A percentile compares a stretch with the other conserved stretches of the same genome.
These are phyloP conservation scores for Aspergillus sclerotiicarbonarius DNA, from an alignment of 495 filamentous ascomycete species.

Conservation along the genomic window DNA sequence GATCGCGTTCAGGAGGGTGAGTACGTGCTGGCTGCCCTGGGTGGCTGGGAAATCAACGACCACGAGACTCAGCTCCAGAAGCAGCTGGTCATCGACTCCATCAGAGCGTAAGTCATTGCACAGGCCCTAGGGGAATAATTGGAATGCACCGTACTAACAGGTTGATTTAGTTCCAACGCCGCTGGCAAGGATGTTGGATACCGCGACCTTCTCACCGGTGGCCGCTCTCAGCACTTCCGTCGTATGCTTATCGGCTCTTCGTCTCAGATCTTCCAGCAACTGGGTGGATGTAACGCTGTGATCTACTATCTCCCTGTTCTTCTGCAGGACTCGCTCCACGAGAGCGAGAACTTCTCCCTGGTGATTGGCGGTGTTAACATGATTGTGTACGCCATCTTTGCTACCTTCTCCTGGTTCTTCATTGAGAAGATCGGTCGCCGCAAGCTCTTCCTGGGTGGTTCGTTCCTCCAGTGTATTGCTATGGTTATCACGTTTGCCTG, in stretches of 20 bases:
- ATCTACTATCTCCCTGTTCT: conserved; percentile 86
- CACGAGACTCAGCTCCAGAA: conserved; percentile 58
- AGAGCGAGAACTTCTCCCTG: conserved; percentile 61
- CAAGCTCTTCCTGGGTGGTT: conserved; percentile 72
- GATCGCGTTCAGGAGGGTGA: conserved; percentile 67
- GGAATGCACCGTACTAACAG: background rate
- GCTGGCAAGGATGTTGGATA: conserved; percentile 34
- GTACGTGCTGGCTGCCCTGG: conserved; percentile 66
- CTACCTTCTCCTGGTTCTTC: conserved; percentile 81
- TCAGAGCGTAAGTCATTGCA: conserved; percentile 59
- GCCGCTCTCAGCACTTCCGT: conserved; percentile 45
- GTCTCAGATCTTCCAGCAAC: conserved; percentile 79
- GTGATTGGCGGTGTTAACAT: conserved; percentile 81
- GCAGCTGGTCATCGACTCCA: conserved; percentile 70
- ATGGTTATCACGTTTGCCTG: conserved; percentile 78
- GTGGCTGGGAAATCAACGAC: conserved; percentile 57
- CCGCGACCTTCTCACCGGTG: conserved; percentile 42
- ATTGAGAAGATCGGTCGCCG: conserved; percentile 75
- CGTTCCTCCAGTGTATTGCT: conserved; percentile 62
- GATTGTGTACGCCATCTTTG: conserved; percentile 75
- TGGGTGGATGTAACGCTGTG: conserved; percentile 74
- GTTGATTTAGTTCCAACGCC: conserved; percentile 26
- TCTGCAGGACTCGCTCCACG: conserved; percentile 63
- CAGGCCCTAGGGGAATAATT: conserved; percentile 4
- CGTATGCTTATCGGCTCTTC: conserved; percentile 53